Conservation (phyloP, 305 asterid species). For the Salvia sclarea region DNA sequence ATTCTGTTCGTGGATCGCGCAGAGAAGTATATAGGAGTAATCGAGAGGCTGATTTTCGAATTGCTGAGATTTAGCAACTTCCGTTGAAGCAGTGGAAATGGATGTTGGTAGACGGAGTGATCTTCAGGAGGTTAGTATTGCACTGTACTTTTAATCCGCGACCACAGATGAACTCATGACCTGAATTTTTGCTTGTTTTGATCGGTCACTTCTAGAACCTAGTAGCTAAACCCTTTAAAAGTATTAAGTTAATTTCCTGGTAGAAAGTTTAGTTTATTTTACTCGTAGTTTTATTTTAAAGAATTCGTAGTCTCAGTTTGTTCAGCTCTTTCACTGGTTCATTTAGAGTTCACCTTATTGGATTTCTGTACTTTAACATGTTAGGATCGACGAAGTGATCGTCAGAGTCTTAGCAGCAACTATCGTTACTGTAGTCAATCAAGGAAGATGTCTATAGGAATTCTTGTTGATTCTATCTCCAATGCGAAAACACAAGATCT, state of each 20-base stretch:
- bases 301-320: not conserved
- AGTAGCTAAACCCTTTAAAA: slow-evolving; percentile 13
- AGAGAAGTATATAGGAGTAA: slow-evolving; percentile 21
- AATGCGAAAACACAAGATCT: slow-evolving; percentile 40
- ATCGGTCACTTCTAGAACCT: not conserved
- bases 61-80: slow-evolving; percentile 25
- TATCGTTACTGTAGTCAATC: slow-evolving; percentile 57
- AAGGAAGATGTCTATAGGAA: slow-evolving; percentile 81
- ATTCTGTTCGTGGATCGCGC: slow-evolving; percentile 3
- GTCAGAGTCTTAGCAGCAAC: slow-evolving; percentile 59
- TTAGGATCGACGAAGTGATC: slow-evolving; percentile 55
- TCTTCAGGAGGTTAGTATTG: slow-evolving; percentile 42
- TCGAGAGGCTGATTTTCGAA: slow-evolving; percentile 33
- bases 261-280: not conserved
- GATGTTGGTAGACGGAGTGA: slow-evolving; percentile 39
- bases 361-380: slow-evolving; percentile 31
- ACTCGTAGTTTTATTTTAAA: not conserved
- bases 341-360: slow-evolving; percentile 19
- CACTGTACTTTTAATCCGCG: slow-evolving; percentile 6
- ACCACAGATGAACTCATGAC: not conserved
- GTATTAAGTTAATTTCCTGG: not conserved
- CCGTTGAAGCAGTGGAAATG: slow-evolving; percentile 36
- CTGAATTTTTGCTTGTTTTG: slow-evolving; percentile 20
- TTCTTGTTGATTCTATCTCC: slow-evolving; percentile 56
- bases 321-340: slow-evolving; percentile 9